A percentile compares a stretch with the other conserved stretches of the same genome.
phyloP scores from a whole-genome alignment of 257 asterid genomes.

The Avicennia marina region DNA sequence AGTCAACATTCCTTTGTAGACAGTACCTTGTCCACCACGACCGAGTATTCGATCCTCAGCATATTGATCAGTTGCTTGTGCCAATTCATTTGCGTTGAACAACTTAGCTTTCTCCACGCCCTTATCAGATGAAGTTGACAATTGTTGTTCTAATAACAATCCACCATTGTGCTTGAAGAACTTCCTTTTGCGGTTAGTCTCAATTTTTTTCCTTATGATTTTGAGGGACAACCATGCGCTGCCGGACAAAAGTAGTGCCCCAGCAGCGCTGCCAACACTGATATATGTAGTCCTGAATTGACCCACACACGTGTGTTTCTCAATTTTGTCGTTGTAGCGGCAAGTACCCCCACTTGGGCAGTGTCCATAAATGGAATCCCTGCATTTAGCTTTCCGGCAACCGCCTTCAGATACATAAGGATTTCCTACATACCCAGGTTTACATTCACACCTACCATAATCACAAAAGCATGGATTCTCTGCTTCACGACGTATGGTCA shows the following conservation, averaged over 20 bases:
- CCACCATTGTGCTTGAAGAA: slow-evolving; percentile 33
- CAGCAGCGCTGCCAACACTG: slow-evolving; percentile 11
- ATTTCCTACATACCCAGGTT: too few relatives aligned
- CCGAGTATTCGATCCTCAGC: slow-evolving; percentile 26
- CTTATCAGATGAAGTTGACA: slow-evolving; percentile 18
- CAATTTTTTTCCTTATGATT: not conserved
- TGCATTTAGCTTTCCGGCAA: too few relatives aligned
- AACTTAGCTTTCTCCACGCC: slow-evolving; percentile 16
- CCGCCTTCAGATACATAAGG: too few relatives aligned
- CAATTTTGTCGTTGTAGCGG: not conserved
- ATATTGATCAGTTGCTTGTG: slow-evolving; percentile 23
- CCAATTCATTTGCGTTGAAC: slow-evolving; percentile 19
- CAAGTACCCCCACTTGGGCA: not conserved
- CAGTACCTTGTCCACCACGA: slow-evolving; percentile 24
- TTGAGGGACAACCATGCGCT: slow-evolving; percentile 12
- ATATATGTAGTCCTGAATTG: too few relatives aligned
- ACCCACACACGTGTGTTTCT: not conserved
- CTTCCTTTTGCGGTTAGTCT: slow-evolving; percentile 14
- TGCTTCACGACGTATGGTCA: too few relatives aligned
- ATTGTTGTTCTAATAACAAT: slow-evolving; percentile 26
- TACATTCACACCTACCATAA: too few relatives aligned
- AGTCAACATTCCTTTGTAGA: slow-evolving; percentile 22
- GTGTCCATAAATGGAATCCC: too few relatives aligned
- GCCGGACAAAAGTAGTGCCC: not conserved
- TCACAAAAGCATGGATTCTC: too few relatives aligned